Evolutionary conservation across 345 rosid species (phyloP), one percentile per base, ranked within the genome.

Genomic region (Murraya koenigii): DNA sequence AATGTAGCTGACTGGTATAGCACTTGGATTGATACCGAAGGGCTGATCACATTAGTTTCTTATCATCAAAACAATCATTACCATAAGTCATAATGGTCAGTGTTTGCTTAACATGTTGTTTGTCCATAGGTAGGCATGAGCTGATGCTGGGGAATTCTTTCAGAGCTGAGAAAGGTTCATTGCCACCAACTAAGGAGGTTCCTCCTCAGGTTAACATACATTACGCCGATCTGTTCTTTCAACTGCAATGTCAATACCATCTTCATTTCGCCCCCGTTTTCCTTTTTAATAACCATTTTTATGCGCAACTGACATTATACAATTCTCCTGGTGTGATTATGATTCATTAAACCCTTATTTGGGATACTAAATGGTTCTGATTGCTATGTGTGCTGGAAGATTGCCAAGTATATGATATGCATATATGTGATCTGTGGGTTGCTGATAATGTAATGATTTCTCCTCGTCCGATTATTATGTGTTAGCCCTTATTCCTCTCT

Each of bases 71-170:
- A 2, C 52, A 66, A 36, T 35, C 49, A 11, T 41, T 41, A 41
- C 47, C 0, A 41, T 9, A 41, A 10, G 47, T 41, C 14, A 41
- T 41, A 9, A 2, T 39, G 38, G 62, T 60, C 22, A 19, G 23
- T 22, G 63, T 41, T 60, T 81, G 63, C 63, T 63, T 62, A 44
- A 9, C 69, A 47, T 19, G 77, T 80, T 80, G 47, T 77, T 74
- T 19, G 49, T 88, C 85, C 25, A 15, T 88, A 95, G 99, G 87
- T 82, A 90, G 96, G 86, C 93, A 89, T 78, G 99, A 95, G 86
- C 89, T 95, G 71, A 78, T 78, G 28, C 80, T 95, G 87, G 99
- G 99, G 79, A 92, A 89, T 87, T 90, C 97, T 63, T 95, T 95
- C 74, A 59, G 69, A 52, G 86, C 92, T 22, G 84, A 81, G 80